Conservation (phyloP, 148 eudicot genomes). For the Nyssa sinensis region DNA sequence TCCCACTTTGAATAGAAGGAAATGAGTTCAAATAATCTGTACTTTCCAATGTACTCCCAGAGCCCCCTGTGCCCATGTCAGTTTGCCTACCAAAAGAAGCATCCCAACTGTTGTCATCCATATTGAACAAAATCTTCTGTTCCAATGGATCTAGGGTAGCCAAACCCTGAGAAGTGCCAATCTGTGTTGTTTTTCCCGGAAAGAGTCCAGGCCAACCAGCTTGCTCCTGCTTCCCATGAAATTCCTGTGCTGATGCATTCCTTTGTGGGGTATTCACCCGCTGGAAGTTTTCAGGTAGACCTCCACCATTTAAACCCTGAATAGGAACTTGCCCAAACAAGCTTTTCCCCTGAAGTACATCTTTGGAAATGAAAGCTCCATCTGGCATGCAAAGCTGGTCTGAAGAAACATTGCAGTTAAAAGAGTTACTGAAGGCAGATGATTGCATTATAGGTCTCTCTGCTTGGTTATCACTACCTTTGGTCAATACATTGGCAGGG, state of each 20-base stretch:
- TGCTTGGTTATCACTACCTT: slow-evolving; percentile 4
- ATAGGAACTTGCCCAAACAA: slow-evolving; percentile 24
- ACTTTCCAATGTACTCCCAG: slow-evolving; percentile 19
- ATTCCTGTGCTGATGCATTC: slow-evolving; percentile 18
- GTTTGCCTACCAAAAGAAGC: slow-evolving; percentile 37
- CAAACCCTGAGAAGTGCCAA: slow-evolving; percentile 27
- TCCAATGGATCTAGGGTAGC: slow-evolving; percentile 57
- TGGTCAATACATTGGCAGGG: slow-evolving; percentile 19
- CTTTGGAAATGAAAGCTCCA: slow-evolving; percentile 19
- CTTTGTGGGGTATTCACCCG: slow-evolving; percentile 24
- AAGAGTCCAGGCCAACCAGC: slow-evolving; percentile 25
- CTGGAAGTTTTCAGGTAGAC: slow-evolving; percentile 22
- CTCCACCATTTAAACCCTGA: slow-evolving; percentile 21
- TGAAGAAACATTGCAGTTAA: slow-evolving; percentile 22
- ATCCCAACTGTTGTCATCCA: slow-evolving; percentile 53
- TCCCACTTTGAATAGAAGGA: slow-evolving; percentile 65
- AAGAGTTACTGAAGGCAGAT: slow-evolving; percentile 17
- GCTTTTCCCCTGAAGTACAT: slow-evolving; percentile 24
- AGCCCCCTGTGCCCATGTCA: slow-evolving; percentile 25
- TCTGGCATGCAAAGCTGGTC: slow-evolving; percentile 19
- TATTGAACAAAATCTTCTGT: slow-evolving; percentile 60
- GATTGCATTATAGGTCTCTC: slow-evolving; percentile 25
- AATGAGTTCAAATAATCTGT: slow-evolving; percentile 25
- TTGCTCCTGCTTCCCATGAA: slow-evolving; percentile 27
- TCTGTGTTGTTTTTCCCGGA: slow-evolving; percentile 18